Evolutionary conservation across 2,329 filamentous ascomycete genomes (phyloP), one percentile per base, ranked within the genome.

Genomic region (Pseudocercospora crystallina): DNA sequence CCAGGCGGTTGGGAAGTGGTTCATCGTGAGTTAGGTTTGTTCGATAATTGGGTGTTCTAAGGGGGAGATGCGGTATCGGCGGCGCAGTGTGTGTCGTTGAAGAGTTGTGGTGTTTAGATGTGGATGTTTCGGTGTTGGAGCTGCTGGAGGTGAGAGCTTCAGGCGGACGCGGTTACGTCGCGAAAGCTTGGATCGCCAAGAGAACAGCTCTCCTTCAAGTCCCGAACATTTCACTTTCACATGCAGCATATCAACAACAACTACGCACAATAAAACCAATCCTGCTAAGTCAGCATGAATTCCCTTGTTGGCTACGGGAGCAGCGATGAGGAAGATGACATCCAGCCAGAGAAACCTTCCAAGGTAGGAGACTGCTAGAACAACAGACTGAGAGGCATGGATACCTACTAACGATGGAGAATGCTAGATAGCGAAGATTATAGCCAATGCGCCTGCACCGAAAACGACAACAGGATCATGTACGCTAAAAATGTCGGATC

Each of bases 1-100:
- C 82, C 82, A 85, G 60, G 78, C 80, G 74, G 83, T 78, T 52
- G 82, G 82, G 62, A 81, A 77, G 69, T 85, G 82, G 69, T 85
- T 84, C 82, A 85, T 85, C 58, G 47, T 75, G 69, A 30, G 47
- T 50, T n/a, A n/a, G 34, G 15, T 43, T 32, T 8, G 43, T 42
- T 30, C 8, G 36, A 34, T 32, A 17, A 11, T 43, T 38, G 9
- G 29, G 32, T 33, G 26, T 38, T 11, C 33, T 4, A 30, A 31
- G 5, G 29, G 20, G 5, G 20, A 12, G 17, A 10, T 2, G 17
- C 2, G 39, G 5, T 20, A 10, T 13, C 11, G n/a, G 42, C 32
- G 17, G 42, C 3, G 32, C 1, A n/a, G 12, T 2, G 12, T n/a
- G 2, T 12, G 14, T 43, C 9, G 15, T 32, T 34, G 29, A 38